These are phyloP conservation scores for Stemphylium beticola DNA, from an alignment of 2,329 filamentous ascomycete genomes.

Conservation along the genomic window DNA sequence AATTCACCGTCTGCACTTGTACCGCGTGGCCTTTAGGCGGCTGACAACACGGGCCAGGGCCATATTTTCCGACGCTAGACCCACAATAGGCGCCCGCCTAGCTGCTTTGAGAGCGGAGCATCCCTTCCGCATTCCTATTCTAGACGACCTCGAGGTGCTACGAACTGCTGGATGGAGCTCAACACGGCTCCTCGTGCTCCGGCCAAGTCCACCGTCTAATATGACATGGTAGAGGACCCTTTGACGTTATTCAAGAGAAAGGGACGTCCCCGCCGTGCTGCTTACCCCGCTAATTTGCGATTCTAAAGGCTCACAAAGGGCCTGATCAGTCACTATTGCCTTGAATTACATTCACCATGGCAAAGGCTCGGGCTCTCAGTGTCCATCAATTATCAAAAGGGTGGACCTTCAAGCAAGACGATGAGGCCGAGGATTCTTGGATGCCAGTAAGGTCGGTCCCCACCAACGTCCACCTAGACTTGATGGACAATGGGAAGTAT, in stretches of 20 bases:
- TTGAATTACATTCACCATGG: constrained; percentile 27
- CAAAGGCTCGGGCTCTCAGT: constrained; percentile 29
- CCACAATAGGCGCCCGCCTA: constrained; percentile 18
- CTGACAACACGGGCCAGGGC: constrained; percentile 19
- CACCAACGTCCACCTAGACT: constrained; percentile 57
- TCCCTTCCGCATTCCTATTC: constrained; percentile 14
- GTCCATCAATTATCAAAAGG: constrained; percentile 46
- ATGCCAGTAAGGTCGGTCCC: constrained; percentile 53
- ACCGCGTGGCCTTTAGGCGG: constrained; percentile 16
- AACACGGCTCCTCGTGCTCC: constrained; percentile 36
- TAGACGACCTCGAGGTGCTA: constrained; percentile 27
- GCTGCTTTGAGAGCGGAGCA: constrained; percentile 32
- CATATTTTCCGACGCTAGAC: constrained; percentile 27
- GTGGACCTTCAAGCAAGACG: constrained; percentile 56
- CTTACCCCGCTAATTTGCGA: constrained; percentile 15
- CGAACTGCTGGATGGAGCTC: constrained; percentile 34
- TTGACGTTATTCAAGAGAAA: constrained; percentile 13
- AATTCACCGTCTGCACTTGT: constrained; percentile 17
- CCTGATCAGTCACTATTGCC: not conserved
- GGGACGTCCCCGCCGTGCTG: constrained; percentile 9
- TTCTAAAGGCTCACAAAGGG: constrained; percentile 5
- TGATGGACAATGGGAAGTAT: constrained; percentile 55
- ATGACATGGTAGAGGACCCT: constrained; percentile 26
- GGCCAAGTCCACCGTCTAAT: constrained; percentile 31
- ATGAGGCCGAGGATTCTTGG: constrained; percentile 52